These are phyloP conservation scores for Didymella segeticola DNA, from an alignment of 2,329 filamentous ascomycete genomes.

Conservation along the genomic window DNA sequence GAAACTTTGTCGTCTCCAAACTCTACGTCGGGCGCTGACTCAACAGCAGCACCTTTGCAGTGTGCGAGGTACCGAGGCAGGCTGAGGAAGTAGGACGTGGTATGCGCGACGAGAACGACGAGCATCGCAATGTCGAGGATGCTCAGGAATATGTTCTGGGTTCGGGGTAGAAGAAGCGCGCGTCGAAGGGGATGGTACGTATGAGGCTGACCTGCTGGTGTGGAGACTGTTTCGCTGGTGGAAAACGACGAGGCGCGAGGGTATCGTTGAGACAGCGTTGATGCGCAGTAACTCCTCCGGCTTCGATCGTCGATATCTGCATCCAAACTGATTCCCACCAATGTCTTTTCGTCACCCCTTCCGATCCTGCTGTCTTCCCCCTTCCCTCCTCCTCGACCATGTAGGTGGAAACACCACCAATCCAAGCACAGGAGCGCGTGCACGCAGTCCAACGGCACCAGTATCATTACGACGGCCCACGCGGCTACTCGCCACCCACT, in stretches of 20 bases:
- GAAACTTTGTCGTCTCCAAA: neutral
- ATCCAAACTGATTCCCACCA: neutral
- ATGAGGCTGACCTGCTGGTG: neutral
- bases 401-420: constrained; percentile 15
- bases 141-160: constrained; percentile 1
- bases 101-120: constrained; percentile 14
- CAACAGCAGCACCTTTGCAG: constrained; percentile 2
- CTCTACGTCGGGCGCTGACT: neutral
- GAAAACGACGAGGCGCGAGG: neutral
- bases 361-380: neutral
- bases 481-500: constrained; percentile 11
- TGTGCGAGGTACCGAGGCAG: constrained; percentile 8
- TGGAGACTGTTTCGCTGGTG: too few species aligned
- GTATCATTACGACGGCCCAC: constrained; percentile 18
- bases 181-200: constrained; percentile 11
- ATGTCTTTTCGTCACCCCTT: neutral
- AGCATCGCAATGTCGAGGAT: constrained; percentile 15
- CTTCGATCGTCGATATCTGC: neutral
- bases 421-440: constrained; percentile 22
- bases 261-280: neutral
- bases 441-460: constrained; percentile 18
- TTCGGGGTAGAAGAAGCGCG: neutral
- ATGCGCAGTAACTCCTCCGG: too few species aligned
- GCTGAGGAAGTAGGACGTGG: constrained; percentile 15
- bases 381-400: neutral